Evolutionary conservation across 352 stramenopile genomes (phyloP).

Genomic region (Phytophthora sojae): DNA sequence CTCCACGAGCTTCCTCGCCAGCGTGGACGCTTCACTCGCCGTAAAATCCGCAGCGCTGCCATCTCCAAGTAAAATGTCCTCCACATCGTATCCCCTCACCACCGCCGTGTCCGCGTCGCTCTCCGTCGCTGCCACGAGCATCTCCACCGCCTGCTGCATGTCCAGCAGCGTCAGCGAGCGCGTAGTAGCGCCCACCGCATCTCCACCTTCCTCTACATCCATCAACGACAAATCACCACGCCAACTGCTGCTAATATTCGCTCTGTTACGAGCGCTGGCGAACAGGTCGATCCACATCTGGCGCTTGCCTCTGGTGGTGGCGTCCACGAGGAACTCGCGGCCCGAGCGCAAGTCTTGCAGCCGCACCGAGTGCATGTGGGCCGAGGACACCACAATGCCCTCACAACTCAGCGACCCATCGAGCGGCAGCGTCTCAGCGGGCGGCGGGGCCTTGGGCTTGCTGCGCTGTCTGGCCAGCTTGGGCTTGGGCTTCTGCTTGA

Average conservation of each 20-base stretch:
- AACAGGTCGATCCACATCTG: slow-evolving; percentile 70
- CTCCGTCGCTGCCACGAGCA: slow-evolving; percentile 38
- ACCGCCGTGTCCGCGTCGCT: slow-evolving; percentile 23
- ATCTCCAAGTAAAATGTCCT: slow-evolving; percentile 36
- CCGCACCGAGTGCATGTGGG: slow-evolving; percentile 64
- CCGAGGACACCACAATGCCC: slow-evolving; percentile 65
- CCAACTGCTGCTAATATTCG: slow-evolving; percentile 28
- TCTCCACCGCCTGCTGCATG: slow-evolving; percentile 37
- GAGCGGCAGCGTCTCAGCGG: slow-evolving; percentile 40
- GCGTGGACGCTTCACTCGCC: slow-evolving; percentile 15
- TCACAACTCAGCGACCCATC: slow-evolving; percentile 58
- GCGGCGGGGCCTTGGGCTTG: slow-evolving; percentile 17
- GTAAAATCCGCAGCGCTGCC: slow-evolving; percentile 28
- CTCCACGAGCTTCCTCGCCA: slow-evolving; percentile 34
- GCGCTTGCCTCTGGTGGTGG: slow-evolving; percentile 46
- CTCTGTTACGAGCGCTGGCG: slow-evolving; percentile 35
- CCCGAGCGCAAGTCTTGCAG: slow-evolving; percentile 52
- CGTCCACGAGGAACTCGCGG: slow-evolving; percentile 58
- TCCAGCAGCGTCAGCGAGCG: slow-evolving; percentile 19
- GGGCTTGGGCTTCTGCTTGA: slow-evolving; percentile 22
- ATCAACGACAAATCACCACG: slow-evolving; percentile 8
- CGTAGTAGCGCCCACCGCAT: not conserved
- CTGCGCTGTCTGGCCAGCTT: slow-evolving; percentile 27
- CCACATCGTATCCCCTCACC: slow-evolving; percentile 43
- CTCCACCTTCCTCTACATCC: not conserved